These are phyloP conservation scores for Stachybotrys echinatus DNA, from an alignment of 2,329 filamentous ascomycete species.

Conservation along the genomic window DNA sequence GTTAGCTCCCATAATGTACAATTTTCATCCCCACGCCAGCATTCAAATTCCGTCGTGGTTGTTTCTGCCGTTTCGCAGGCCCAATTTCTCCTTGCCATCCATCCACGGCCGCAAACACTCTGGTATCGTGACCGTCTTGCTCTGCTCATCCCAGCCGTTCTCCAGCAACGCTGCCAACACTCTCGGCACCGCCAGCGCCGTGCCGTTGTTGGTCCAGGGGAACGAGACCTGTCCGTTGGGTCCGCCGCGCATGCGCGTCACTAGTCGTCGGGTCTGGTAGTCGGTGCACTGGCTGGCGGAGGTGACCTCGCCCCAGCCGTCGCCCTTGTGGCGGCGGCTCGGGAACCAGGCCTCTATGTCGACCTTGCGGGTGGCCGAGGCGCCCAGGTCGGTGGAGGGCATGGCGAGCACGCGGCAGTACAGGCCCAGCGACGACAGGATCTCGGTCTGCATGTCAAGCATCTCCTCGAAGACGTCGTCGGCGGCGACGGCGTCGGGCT, in stretches of 20 bases:
- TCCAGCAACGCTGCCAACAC: constrained; percentile 87
- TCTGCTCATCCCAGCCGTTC: constrained; percentile 76
- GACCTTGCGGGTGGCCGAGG: constrained; percentile 77
- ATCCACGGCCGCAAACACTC: constrained; percentile 79
- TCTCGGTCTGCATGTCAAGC: constrained; percentile 78
- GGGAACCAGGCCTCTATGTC: constrained; percentile 97
- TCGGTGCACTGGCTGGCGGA: constrained; percentile 89
- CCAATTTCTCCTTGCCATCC: constrained; percentile 67
- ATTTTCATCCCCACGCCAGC: not conserved
- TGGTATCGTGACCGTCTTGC: constrained; percentile 66
- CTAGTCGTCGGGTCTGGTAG: constrained; percentile 82
- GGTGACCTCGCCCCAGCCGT: constrained; percentile 90
- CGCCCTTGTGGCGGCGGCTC: constrained; percentile 52
- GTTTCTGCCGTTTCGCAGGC: constrained; percentile 22
- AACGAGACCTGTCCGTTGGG: constrained; percentile 57
- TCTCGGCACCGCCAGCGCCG: constrained; percentile 83
- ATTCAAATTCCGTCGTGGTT: constrained; percentile 20
- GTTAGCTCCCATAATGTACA: not conserved
- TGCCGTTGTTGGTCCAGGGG: constrained; percentile 90
- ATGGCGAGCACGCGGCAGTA: constrained; percentile 89
- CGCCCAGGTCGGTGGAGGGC: constrained; percentile 83
- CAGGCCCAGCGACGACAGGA: constrained; percentile 70
- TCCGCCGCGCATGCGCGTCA: constrained; percentile 61
- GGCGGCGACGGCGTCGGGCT: constrained; percentile 45
- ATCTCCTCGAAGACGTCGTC: constrained; percentile 74